phyloP scores from a whole-genome alignment of 768 basidiomycete species.

The Bullera alba region DNA sequence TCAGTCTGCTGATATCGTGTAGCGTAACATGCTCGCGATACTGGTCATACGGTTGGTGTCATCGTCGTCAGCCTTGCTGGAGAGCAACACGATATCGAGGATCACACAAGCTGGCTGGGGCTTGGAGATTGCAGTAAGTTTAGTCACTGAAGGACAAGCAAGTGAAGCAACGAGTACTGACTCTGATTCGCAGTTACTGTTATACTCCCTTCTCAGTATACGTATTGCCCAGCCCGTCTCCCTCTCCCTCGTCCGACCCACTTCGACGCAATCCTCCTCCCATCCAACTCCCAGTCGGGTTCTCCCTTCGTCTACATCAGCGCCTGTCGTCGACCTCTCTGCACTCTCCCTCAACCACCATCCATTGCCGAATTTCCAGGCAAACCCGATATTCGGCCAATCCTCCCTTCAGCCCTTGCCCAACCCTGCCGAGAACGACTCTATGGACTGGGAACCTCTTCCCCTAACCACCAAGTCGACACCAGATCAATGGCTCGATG shows the following conservation, averaged over 20 bases:
- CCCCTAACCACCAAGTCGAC: not conserved
- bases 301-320: conserved; percentile 1
- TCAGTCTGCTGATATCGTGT: no score
- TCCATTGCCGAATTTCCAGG: not conserved
- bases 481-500: conserved; percentile 2
- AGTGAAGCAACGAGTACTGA: no score
- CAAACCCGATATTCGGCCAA: conserved; percentile 43
- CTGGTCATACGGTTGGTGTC: conserved; percentile 8
- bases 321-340: no score
- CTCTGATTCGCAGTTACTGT: conserved; percentile 17
- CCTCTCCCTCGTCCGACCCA: conserved; percentile 23
- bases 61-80: no score
- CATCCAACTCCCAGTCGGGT: not conserved
- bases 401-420: conserved; percentile 16
- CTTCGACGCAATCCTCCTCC: conserved; percentile 7
- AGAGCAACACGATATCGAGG: no score
- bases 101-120: no score
- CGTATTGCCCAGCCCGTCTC: conserved; percentile 19
- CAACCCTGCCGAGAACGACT: conserved; percentile 13
- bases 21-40: conserved; percentile 32
- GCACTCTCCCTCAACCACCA: conserved; percentile 8
- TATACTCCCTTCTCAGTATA: conserved; percentile 11
- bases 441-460: conserved; percentile 45
- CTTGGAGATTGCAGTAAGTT: no score
- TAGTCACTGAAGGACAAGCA: no score